A percentile compares a stretch with the other conserved stretches of the same genome.
These are phyloP conservation scores for Cylindrodendrum hubeiense DNA, from an alignment of 2,329 filamentous ascomycete species.

Conservation along the genomic window DNA sequence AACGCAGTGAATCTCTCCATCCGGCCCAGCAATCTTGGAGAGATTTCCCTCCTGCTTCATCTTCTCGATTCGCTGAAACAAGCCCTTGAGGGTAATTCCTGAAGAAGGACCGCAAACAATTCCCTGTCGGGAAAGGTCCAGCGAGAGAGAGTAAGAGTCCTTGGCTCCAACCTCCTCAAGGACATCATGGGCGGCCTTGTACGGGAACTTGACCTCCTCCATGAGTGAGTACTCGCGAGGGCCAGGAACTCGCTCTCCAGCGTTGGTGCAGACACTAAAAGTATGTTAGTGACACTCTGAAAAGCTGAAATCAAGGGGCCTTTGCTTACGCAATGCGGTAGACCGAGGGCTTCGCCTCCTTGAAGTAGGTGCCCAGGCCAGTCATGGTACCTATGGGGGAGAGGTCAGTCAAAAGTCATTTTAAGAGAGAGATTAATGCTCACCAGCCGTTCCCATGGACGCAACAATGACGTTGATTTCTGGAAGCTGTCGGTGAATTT, in stretches of 20 bases:
- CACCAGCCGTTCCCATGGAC: slow-evolving; percentile 64
- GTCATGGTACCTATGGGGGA: slow-evolving; percentile 55
- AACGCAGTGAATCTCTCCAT: slow-evolving; percentile 64
- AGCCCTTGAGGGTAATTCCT: slow-evolving; percentile 67
- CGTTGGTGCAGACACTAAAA: slow-evolving; percentile 66
- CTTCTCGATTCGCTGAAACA: slow-evolving; percentile 62
- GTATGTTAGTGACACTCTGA: slow-evolving; percentile 17
- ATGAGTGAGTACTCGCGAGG: slow-evolving; percentile 65
- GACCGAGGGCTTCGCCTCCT: slow-evolving; percentile 62
- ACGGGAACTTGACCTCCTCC: slow-evolving; percentile 67
- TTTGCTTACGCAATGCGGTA: slow-evolving; percentile 48
- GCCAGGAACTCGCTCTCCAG: slow-evolving; percentile 69
- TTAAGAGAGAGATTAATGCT: background rate
- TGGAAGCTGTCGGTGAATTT: slow-evolving; percentile 68
- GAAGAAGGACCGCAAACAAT: slow-evolving; percentile 73
- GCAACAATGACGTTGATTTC: slow-evolving; percentile 67
- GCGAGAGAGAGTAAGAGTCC: slow-evolving; percentile 65
- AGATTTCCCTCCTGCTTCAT: slow-evolving; percentile 60
- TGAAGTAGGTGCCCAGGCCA: slow-evolving; percentile 64
- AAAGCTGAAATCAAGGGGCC: too few relatives aligned
- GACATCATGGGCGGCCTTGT: slow-evolving; percentile 64
- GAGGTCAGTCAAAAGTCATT: background rate
- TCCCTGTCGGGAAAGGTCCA: slow-evolving; percentile 68
- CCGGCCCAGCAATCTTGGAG: slow-evolving; percentile 56
- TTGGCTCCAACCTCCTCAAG: slow-evolving; percentile 68